Evolutionary conservation across 805 yeast species (phyloP), one percentile per base, ranked within the genome.

Genomic region (Zygoascus biomembranicola): DNA sequence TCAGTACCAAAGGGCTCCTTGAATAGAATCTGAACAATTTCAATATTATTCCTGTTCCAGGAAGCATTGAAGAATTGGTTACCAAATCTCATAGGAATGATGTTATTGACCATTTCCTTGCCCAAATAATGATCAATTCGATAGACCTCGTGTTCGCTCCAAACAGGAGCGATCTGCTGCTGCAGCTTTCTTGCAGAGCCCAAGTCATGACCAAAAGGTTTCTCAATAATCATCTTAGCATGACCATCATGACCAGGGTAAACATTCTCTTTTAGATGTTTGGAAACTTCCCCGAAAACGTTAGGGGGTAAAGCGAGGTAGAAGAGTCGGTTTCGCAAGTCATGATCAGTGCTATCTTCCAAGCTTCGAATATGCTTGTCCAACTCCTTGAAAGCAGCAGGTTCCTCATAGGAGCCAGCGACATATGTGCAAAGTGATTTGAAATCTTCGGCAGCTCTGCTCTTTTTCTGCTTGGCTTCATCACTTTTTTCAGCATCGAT

Each of bases 1-100:
- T 94, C 97, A 43, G 99, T 94, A 53, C 99, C 99, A 63, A 94
- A 94, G n/a, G 94, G 88, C 74, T 94, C 99, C 75, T 94, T 94
- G 77, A 94, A 92, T 13, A 92, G 80, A 61, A 94, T 82, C 75
- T 92, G 97, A 57, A 94, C 83, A 42, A 84, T 80, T 57, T 81
- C 77, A 65, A 94, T 82, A 70, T 79, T 85, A 59, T 86, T 79
- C 67, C 77, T 83, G 74, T 86, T 85, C 97, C 97, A 94, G 53
- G 86, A 80, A n/a, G 95, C 88, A 65, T 80, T 80, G 66, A 94
- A 76, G 69, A 92, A 80, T 66, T 84, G 84, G 73, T 94, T 94
- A 61, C 95, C 96, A 66, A 94, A 94, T 66, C 99, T 81, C 64
- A 90, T 75, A 37, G 90, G 89, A 55, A 89, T 72, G 65, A 94